Conservation (phyloP, 2,329 filamentous ascomycete genomes). For the Neopestalotiopsis sp. region DNA sequence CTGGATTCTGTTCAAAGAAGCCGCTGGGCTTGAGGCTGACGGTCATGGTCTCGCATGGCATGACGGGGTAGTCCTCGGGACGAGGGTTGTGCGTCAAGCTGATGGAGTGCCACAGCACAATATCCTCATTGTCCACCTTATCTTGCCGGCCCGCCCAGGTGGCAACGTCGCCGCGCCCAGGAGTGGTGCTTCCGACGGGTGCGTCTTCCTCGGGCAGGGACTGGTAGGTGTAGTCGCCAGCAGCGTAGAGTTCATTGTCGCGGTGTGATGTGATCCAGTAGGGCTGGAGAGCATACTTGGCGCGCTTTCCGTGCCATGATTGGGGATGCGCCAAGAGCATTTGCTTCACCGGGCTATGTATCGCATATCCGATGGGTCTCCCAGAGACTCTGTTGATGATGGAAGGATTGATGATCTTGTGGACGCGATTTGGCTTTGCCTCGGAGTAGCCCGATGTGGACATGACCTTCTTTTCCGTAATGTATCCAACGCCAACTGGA, state of each 20-base stretch:
- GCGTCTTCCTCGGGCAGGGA: conserved; percentile 43
- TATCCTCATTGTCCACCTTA: conserved; percentile 49
- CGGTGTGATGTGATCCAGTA: conserved; percentile 55
- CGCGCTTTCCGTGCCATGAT: conserved; percentile 48
- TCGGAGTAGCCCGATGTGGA: conserved; percentile 58
- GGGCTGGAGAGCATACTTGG: conserved; percentile 50
- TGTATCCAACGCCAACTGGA: conserved; percentile 41
- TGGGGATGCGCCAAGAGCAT: conserved; percentile 50
- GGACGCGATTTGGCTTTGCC: conserved; percentile 53
- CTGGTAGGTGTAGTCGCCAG: conserved; percentile 57
- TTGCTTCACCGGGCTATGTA: conserved; percentile 50
- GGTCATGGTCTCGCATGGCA: conserved; percentile 59
- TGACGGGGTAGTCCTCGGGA: conserved; percentile 56
- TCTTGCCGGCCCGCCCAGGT: conserved; percentile 37
- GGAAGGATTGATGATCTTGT: conserved; percentile 53
- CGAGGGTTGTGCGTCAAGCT: conserved; percentile 53
- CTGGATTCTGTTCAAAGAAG: conserved; percentile 53
- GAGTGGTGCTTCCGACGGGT: conserved; percentile 11
- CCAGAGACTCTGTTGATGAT: conserved; percentile 53
- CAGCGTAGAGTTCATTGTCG: conserved; percentile 56
- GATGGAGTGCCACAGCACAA: conserved; percentile 57
- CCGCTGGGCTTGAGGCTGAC: conserved; percentile 51
- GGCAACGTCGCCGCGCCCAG: neutral
- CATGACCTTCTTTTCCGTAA: conserved; percentile 44
- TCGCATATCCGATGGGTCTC: conserved; percentile 55